Evolutionary conservation across 169 alveolate species (phyloP), one percentile per base, ranked within the genome.

Genomic region (Neospora caninum): DNA sequence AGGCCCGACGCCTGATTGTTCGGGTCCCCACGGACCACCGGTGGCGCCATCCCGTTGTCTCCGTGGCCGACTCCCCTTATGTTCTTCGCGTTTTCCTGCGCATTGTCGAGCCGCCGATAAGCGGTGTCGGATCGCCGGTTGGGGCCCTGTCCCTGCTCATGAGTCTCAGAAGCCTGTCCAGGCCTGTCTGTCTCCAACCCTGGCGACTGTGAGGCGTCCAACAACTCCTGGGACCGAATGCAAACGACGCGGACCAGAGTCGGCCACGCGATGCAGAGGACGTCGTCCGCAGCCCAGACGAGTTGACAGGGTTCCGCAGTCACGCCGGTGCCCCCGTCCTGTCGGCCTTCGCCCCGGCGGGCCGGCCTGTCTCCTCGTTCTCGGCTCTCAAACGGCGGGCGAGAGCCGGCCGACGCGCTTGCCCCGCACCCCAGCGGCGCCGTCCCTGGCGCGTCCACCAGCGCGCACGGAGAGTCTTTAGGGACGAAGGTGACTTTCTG

Each of bases 401-500:
- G 58, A 4, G 58, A 49, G 58, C 22, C 4, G 58, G 13, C 58
- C 73, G 34, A 4, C 34, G 31, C 4, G 34, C 73, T 27, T 4
- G 4, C 31, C 31, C 73, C 34, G 34, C 31, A 7, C 64, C 64
- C 64, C 64, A 53, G 64, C 64, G 64, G 64, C 64, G 27, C 64
- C 64, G 64, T 53, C 64, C 64, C 64, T 18, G 7, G 7, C 64
- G 64, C 18, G 64, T 53, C 64, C 18, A 18, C 73, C 73, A 6
- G 1, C 73, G 73, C 73, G 34, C n/a, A 1, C 31, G 91, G 41
- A 86, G 38, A 49, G 18, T 0, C 43, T 22, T 49, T 88, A 20
- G 94, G 94, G 41, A 91, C 53, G 54, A 69, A 70, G 88, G 88
- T 36, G 45, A 91, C 89, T 64, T 91, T 91, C 80, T 91, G 94